Conservation (phyloP, 2,329 filamentous ascomycete genomes). For the Proliferodiscus dingleyae region DNA sequence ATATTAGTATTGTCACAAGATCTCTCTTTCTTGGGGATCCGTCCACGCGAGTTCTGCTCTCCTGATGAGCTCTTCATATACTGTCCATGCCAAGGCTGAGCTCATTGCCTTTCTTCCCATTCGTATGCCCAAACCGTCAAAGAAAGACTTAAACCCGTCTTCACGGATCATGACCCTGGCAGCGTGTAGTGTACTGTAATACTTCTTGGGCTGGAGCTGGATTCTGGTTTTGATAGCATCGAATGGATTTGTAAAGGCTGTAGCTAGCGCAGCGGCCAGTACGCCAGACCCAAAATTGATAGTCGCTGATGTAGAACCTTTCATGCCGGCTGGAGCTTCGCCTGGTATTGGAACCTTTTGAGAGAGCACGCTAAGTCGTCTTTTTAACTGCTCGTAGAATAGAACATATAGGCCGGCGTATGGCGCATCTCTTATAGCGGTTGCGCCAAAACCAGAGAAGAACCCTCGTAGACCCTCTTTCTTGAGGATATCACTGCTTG, state of each 20-base stretch:
- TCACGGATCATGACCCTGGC: constrained; percentile 72
- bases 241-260: constrained; percentile 89
- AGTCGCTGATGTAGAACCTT: constrained; percentile 45
- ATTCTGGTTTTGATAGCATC: constrained; percentile 94
- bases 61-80: constrained; percentile 90
- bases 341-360: constrained; percentile 23
- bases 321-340: constrained; percentile 22
- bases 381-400: constrained; percentile 84
- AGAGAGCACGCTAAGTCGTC: constrained; percentile 40
- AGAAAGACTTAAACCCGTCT: constrained; percentile 75
- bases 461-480: constrained; percentile 76
- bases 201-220: constrained; percentile 79
- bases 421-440: constrained; percentile 88
- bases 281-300: constrained; percentile 86
- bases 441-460: constrained; percentile 91
- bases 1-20: background rate
- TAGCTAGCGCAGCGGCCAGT: constrained; percentile 75
- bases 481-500: constrained; percentile 67
- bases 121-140: constrained; percentile 78
- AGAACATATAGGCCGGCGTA: constrained; percentile 94
- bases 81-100: constrained; percentile 92
- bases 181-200: constrained; percentile 77
- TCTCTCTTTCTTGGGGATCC: background rate
- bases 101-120: constrained; percentile 91
- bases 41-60: constrained; percentile 46